Evolutionary conservation across 352 stramenopile genomes (phyloP), one percentile per base, ranked within the genome.

Genomic region (Peronospora farinosa): DNA sequence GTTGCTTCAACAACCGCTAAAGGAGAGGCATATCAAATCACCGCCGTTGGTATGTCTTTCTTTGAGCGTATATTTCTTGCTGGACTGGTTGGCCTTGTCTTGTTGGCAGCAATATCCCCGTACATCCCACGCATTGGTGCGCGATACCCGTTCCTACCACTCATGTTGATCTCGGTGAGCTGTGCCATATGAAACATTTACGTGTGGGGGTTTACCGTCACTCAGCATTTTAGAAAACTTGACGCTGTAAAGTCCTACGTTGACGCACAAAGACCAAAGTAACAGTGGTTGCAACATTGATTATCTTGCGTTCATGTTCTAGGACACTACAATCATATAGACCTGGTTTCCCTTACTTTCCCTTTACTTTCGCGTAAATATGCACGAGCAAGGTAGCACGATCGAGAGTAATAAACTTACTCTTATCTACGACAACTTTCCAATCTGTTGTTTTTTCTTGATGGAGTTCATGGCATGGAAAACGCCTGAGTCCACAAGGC

Each of bases 401-500:
- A n/a, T 41, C 51, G 21, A 23, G 23, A 4, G 23, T 27, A 7
- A 2, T 7, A 4, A 27, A 27, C 23, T 27, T 4, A 27, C 38
- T 46, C 43, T n/a, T 55, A 4, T 60, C 61, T 74, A 74, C 45
- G 57, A 69, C 31, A 88, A 60, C 56, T 92, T 92, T 52, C 82
- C 82, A 31, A 92, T 67, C 53, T 86, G 66, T 60, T 86, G 67
- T 63, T 91, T 92, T 59, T 82, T 88, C 69, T 86, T 82, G 61
- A 92, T 83, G 35, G 79, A 88, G 60, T 89, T 90, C 46, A 91
- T 69, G 13, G 77, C 55, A 51, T 88, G 69, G 66, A 90, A 92
- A 16, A 90, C 66, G 13, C 78, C 79, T 5, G 78, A 84, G 63
- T 92, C 78, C 37, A 92, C 61, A 37, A 94, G 72, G n/a, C 79